These are phyloP conservation scores for Marasmius sp. DNA, from an alignment of 1,284 basidiomycete genomes.

Conservation along the genomic window DNA sequence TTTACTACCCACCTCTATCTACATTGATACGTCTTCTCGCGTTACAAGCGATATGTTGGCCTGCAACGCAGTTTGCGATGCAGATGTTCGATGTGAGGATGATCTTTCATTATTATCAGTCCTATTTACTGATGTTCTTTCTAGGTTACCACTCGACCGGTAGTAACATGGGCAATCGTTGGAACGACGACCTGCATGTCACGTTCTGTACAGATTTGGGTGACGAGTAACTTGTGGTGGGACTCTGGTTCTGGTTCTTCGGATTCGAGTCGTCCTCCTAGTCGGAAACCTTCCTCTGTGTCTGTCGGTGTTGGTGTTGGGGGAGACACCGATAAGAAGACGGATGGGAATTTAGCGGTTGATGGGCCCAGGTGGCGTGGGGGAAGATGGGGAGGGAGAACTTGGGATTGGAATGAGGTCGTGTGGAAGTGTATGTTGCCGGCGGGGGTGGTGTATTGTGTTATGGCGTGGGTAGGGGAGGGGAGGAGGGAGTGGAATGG, in stretches of 20 bases:
- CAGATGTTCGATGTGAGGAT: slow-evolving; percentile 57
- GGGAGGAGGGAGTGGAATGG: slow-evolving; percentile 41
- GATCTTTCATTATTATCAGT: not conserved
- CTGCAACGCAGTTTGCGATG: slow-evolving; percentile 78
- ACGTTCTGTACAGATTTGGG: slow-evolving; percentile 79
- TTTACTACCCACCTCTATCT: slow-evolving; percentile 79
- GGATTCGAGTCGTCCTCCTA: not conserved
- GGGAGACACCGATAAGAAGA: not conserved
- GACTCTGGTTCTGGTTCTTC: slow-evolving; percentile 16
- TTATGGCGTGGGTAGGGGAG: slow-evolving; percentile 75
- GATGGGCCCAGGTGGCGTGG: slow-evolving; percentile 42
- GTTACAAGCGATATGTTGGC: slow-evolving; percentile 87
- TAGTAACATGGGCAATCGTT: slow-evolving; percentile 78
- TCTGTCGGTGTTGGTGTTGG: not conserved
- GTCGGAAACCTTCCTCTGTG: not conserved
- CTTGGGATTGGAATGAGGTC: slow-evolving; percentile 78
- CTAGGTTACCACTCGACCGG: slow-evolving; percentile 51
- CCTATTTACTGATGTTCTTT: not conserved
- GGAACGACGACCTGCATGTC: slow-evolving; percentile 78
- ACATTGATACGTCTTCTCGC: slow-evolving; percentile 83
- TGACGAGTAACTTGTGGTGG: slow-evolving; percentile 75
- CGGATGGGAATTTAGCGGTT: slow-evolving; percentile 22
- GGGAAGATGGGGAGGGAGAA: slow-evolving; percentile 50
- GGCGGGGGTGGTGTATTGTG: slow-evolving; percentile 67
- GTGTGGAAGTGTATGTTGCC: slow-evolving; percentile 65